Evolutionary conservation across 495 filamentous ascomycete genomes (phyloP).

Genomic region (Xylaria curta): DNA sequence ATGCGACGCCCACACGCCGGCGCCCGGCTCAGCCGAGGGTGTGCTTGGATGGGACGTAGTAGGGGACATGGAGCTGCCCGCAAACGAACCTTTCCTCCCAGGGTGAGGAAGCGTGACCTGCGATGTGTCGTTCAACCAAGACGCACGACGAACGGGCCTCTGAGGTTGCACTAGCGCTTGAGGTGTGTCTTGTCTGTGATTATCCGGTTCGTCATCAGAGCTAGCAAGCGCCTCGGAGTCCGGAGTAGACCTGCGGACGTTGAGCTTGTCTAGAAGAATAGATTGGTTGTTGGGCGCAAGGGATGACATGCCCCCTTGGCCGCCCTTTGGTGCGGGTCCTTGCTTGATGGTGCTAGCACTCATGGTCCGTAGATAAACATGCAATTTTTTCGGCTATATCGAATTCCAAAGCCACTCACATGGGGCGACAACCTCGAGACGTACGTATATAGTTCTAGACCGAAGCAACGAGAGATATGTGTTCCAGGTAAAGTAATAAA

Average conservation of each 20-base stretch:
- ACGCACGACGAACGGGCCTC: slow-evolving; percentile 62
- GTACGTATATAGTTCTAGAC: slow-evolving; percentile 15
- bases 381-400: slow-evolving; percentile 20
- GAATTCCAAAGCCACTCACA: slow-evolving; percentile 25
- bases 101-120: slow-evolving; percentile 49
- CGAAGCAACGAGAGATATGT: slow-evolving; percentile 16
- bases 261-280: slow-evolving; percentile 74
- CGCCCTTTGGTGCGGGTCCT: slow-evolving; percentile 47
- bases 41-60: slow-evolving; percentile 77
- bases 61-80: slow-evolving; percentile 72
- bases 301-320: slow-evolving; percentile 45
- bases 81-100: slow-evolving; percentile 64
- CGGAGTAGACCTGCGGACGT: slow-evolving; percentile 78
- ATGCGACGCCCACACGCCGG: slow-evolving; percentile 65
- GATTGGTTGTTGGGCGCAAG: slow-evolving; percentile 60
- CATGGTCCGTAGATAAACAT: slow-evolving; percentile 46
- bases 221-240: slow-evolving; percentile 93
- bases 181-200: slow-evolving; percentile 54
- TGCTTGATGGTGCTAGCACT: slow-evolving; percentile 53
- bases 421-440: slow-evolving; percentile 22
- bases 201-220: slow-evolving; percentile 85
- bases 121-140: slow-evolving; percentile 66
- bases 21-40: slow-evolving; percentile 65
- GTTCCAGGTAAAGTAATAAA: slow-evolving; percentile 5
- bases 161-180: slow-evolving; percentile 53